Evolutionary conservation across 208 protist species (phyloP), one percentile per base, ranked within the genome.

Genomic region (Leishmania braziliensis): DNA sequence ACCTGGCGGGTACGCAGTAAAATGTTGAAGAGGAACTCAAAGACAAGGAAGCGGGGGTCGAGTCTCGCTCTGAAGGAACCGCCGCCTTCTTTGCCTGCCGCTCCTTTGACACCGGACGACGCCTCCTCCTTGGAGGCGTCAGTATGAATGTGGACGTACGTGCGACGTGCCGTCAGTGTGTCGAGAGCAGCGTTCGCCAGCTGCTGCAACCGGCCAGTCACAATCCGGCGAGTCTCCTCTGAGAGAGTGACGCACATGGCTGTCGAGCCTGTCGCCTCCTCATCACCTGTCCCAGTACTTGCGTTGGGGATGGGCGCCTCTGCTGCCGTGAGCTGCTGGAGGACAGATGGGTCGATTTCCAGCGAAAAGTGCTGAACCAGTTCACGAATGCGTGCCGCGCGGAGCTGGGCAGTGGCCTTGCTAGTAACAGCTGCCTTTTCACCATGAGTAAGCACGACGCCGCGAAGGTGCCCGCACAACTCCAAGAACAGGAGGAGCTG

Each of bases 11-110:
- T 82, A n/a, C 97, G 95, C 54, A 99, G 92, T 53, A 98, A 77
- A 73, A 99, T 95, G 85, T 97, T 95, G 85, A 96, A 98, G 29
- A 97, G 91, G 82, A 98, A 98, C 88, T 98, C 97, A 77, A 98
- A 98, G 33, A 98, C 62, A 39, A 98, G 87, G 79, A 98, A 98
- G 26, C 96, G 95, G 1, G 96, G 96, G 85, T 98, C 97, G 50
- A 97, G 92, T 33, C 12, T 50, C 33, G 81, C 77, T 18, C 46
- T 56, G 53, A 88, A 83, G 6, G 66, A 5, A 26, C 36, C 6
- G 26, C 43, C 75, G 20, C 36, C 48, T 3, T 70, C 53, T 26
- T 46, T 14, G 53, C 50, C 77, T 23, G 77, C 66, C 46, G 39
- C 46, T 29, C 9, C 74, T 8, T 18, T 63, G 18, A 29, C 29